Evolutionary conservation across 495 filamentous ascomycete species (phyloP), one percentile per base, ranked within the genome.

Genomic region (Tuber brumale): DNA sequence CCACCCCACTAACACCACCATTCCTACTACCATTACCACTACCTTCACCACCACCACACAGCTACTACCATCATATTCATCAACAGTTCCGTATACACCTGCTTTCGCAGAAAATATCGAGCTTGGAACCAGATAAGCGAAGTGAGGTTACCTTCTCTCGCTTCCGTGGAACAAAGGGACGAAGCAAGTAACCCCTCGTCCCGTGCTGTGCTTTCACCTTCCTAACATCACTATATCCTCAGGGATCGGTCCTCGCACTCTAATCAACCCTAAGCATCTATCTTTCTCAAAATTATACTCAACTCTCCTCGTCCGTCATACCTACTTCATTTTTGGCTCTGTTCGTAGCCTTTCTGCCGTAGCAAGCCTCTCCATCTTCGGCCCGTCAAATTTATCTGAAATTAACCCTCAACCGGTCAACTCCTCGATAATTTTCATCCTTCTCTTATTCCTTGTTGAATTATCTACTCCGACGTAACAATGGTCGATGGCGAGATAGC

Each of bases 401-500:
- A 66, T 66, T 35, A 35, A 16, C 31, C 14, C 12, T 31, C 51
- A 31, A 16, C n/a, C 12, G 10, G n/a, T 61, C 51, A 31, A n/a
- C n/a, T 61, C n/a, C 27, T 48, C 18, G 77, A 42, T 46, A 44
- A 31, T 4, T 37, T 21, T 51, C 79, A 16, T 46, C 18, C 18
- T 61, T 23, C 57, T 31, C 57, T 66, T 18, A 31, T 7, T 18
- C 57, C 27, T 66, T 66, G 27, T 66, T 35, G 57, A 35, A 35
- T 31, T 35, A 66, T 35, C 16, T 66, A 18, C 10, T 66, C 27
- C 14, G 57, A 18, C 57, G 57, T 27, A 57, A 42, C 42, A 86
- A 99, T 99, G 95, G 94, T 95, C 87, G 95, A 97, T 88, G 92
- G 91, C 87, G 95, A 97, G 86, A 88, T 91, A 85, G 91, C 89